These are phyloP conservation scores for Isatis lusitanica DNA, from an alignment of 441 rosid genomes.

Conservation along the genomic window DNA sequence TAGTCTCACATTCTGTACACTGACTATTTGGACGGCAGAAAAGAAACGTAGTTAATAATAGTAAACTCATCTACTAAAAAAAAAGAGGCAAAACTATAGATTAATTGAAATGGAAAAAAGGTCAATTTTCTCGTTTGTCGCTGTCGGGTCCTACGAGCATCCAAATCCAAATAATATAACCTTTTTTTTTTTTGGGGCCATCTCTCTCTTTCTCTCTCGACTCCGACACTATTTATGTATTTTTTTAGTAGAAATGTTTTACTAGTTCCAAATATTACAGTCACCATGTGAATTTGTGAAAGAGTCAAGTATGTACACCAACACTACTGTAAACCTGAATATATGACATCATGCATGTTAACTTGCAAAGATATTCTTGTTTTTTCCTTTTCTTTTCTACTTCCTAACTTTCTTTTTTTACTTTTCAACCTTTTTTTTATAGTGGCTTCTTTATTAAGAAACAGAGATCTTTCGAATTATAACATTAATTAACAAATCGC, in stretches of 20 bases:
- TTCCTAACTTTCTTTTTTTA: neutral
- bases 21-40: conserved; percentile 19
- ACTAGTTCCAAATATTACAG: conserved; percentile 21
- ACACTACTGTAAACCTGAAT: conserved; percentile 20
- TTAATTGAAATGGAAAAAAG: conserved; percentile 4
- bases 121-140: conserved; percentile 36
- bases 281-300: conserved; percentile 29
- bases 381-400: neutral
- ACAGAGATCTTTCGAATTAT: neutral
- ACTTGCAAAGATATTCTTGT: neutral
- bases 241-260: neutral
- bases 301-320: conserved; percentile 17
- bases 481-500: neutral
- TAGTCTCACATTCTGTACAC: neutral
- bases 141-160: conserved; percentile 29
- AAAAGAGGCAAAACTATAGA: neutral
- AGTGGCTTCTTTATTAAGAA: neutral
- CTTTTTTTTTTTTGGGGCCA: neutral
- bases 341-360: conserved; percentile 23
- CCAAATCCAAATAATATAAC: conserved; percentile 28
- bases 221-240: conserved; percentile 26
- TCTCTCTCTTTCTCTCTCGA: neutral
- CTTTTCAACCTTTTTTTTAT: neutral
- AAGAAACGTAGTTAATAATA: conserved; percentile 5
- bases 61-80: conserved; percentile 7